Conservation (phyloP, 164 flowering plant genomes). For the Paratinospora sagittata region DNA sequence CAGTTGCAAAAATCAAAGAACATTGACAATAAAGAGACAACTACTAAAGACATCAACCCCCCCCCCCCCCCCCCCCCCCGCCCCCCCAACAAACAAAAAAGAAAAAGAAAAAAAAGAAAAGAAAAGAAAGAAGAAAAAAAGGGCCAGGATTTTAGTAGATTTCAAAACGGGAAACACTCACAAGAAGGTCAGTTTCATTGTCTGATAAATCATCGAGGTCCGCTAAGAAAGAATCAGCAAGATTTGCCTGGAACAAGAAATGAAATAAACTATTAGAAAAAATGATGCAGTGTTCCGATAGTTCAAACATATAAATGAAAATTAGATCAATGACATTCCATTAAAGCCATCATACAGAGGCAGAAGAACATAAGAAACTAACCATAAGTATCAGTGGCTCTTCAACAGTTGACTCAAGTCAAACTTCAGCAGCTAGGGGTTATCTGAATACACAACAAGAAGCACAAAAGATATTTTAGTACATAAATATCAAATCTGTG, state of each 20-base stretch:
- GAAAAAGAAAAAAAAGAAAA: too few relatives aligned
- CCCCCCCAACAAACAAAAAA: too few relatives aligned
- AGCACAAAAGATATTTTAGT: neutral
- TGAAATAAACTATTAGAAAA: too few relatives aligned
- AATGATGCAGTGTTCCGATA: neutral
- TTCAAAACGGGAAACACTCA: slow-evolving; percentile 26
- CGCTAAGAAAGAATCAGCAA: slow-evolving; percentile 87
- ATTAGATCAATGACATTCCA: too few relatives aligned
- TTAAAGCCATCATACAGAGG: neutral
- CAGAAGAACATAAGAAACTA: slow-evolving; percentile 5
- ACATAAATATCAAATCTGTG: neutral
- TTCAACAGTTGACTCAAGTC: neutral
- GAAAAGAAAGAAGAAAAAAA: too few relatives aligned
- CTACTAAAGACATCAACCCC: too few relatives aligned
- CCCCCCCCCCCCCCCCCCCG: too few relatives aligned
- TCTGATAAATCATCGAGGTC: slow-evolving; percentile 94
- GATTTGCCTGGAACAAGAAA: slow-evolving; percentile 54
- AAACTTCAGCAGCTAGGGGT: neutral
- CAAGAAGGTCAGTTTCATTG: slow-evolving; percentile 57
- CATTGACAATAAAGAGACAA: too few relatives aligned
- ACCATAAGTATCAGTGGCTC: neutral
- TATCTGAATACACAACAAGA: neutral
- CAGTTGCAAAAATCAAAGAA: too few relatives aligned
- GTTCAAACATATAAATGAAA: neutral
- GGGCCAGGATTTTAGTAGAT: too few relatives aligned